Evolutionary conservation across 805 yeast genomes (phyloP).

Genomic region (Cyberlindnera nakhonratchasimensis): DNA sequence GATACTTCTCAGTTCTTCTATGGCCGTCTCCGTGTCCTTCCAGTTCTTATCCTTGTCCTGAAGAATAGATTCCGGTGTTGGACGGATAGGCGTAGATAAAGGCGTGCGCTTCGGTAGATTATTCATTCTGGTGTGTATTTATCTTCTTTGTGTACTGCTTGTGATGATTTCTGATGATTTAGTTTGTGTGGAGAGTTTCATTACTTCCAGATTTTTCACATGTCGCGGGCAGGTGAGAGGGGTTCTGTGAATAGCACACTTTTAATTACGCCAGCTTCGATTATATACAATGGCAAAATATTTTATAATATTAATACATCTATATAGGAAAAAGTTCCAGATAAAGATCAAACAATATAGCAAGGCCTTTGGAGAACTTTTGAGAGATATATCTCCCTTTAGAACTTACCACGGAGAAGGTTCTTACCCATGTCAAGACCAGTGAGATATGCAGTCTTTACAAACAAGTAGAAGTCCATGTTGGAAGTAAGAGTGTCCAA

Average conservation of each 20-base stretch:
- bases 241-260: too few species aligned
- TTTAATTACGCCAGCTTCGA: too few species aligned
- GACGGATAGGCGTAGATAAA: constrained; percentile 10
- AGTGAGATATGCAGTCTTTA: constrained; percentile 67
- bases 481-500: constrained; percentile 77
- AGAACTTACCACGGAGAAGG: constrained; percentile 64
- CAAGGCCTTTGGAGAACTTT: too few species aligned
- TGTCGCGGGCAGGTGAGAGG: too few species aligned
- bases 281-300: too few species aligned
- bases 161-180: too few species aligned
- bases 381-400: too few species aligned
- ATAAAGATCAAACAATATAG: too few species aligned
- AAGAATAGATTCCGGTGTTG: constrained; percentile 11
- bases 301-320: too few species aligned
- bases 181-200: neutral
- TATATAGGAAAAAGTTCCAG: too few species aligned
- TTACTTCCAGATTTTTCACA: neutral
- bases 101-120: constrained; percentile 9
- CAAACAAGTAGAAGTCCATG: constrained; percentile 67
- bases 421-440: constrained; percentile 75
- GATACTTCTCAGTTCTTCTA: constrained; percentile 32
- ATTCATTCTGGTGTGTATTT: too few species aligned
- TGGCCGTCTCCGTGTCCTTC: constrained; percentile 16
- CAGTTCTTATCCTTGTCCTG: constrained; percentile 14
- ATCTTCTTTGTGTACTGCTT: neutral